Evolutionary conservation across 805 yeast genomes (phyloP).

Genomic region (Ogataea kodamae): DNA sequence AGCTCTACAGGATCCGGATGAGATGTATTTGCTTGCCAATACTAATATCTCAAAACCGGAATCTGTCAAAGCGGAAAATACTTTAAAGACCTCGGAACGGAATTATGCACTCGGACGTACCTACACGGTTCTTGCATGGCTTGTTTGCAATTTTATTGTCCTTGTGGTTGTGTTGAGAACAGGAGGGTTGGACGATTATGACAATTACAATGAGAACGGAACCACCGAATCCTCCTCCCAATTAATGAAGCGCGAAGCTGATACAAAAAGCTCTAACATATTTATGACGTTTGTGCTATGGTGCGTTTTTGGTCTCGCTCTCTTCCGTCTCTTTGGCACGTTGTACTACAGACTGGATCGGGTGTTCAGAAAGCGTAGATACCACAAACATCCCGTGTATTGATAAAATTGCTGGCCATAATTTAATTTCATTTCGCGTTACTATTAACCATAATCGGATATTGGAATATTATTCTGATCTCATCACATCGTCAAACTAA

Average conservation of each 20-base stretch:
- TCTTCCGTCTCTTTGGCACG: constrained; percentile 75
- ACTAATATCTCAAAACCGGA: constrained; percentile 37
- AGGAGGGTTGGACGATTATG: constrained; percentile 62
- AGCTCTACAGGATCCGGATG: constrained; percentile 31
- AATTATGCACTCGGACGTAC: constrained; percentile 91
- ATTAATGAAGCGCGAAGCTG: constrained; percentile 21
- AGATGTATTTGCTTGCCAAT: constrained; percentile 26
- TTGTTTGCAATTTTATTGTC: constrained; percentile 73
- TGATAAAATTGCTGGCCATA: no score
- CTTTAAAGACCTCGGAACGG: constrained; percentile 37
- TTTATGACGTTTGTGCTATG: constrained; percentile 85
- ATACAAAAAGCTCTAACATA: constrained; percentile 28
- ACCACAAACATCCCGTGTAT: constrained; percentile 15
- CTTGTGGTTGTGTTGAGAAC: constrained; percentile 78
- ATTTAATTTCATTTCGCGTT: no score
- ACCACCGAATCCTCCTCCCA: constrained; percentile 15
- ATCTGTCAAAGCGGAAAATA: constrained; percentile 39
- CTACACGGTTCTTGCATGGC: constrained; percentile 83
- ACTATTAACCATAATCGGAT: no score
- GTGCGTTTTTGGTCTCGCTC: constrained; percentile 86
- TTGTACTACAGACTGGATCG: constrained; percentile 40
- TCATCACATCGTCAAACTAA: constrained; percentile 7
- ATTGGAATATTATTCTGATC: neutral
- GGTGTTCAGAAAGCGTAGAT: constrained; percentile 21
- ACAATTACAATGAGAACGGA: constrained; percentile 15